phyloP scores from a whole-genome alignment of 2,329 filamentous ascomycete genomes.

The Sporothrix pallida region DNA sequence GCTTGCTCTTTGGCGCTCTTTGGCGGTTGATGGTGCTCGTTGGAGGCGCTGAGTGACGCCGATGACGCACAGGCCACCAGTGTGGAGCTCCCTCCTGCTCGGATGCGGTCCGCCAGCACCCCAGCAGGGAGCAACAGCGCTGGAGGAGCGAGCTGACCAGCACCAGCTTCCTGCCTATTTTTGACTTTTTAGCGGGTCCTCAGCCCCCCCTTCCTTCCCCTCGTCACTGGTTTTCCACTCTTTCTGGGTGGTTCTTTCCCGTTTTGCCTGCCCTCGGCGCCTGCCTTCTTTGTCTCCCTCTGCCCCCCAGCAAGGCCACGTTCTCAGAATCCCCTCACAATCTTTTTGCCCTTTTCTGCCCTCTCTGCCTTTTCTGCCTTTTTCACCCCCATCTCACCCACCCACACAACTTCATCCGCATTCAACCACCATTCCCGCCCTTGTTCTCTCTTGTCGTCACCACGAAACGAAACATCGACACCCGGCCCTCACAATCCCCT shows the following conservation, averaged over 20 bases:
- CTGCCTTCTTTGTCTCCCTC: not conserved
- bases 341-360: no score
- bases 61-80: conserved; percentile 33
- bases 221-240: conserved; percentile 5
- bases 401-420: conserved; percentile 3
- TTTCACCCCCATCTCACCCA: not conserved
- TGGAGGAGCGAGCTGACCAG: not conserved
- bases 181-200: not conserved
- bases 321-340: conserved; percentile 29
- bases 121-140: not conserved
- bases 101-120: conserved; percentile 1
- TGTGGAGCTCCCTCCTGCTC: conserved; percentile 13
- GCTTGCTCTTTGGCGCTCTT: not conserved
- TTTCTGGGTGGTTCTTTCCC: not conserved
- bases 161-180: conserved; percentile 17
- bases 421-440: not conserved
- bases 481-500: no score
- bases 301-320: conserved; percentile 23
- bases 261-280: not conserved
- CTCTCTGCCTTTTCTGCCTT: no score
- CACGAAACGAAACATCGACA: not conserved
- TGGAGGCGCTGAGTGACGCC: conserved; percentile 28
- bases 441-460: no score
- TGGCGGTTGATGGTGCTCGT: not conserved
- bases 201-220: conserved; percentile 26